A percentile compares a stretch with the other conserved stretches of the same genome.
phyloP scores from a whole-genome alignment of 1,139 yeast species.

The Taphrina flavorubra region DNA sequence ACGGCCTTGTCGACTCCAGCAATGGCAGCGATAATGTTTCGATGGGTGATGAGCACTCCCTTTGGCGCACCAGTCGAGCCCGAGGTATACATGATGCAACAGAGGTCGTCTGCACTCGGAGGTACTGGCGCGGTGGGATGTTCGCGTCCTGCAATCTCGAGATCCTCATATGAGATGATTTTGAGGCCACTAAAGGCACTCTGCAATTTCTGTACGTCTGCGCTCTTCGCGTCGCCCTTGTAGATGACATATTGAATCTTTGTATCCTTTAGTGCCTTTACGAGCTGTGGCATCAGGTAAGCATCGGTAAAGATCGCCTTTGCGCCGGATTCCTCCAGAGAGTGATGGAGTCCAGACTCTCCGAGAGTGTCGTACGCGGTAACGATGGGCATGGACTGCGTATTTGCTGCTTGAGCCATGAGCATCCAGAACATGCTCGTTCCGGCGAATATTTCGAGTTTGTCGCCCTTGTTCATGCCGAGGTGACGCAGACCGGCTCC shows the following conservation, averaged over 20 bases:
- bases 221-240: constrained; percentile 68
- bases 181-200: constrained; percentile 77
- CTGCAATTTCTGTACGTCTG: constrained; percentile 64
- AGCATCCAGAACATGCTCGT: constrained; percentile 47
- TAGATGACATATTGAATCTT: constrained; percentile 73
- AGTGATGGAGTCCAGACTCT: constrained; percentile 85
- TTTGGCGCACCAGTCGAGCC: constrained; percentile 98
- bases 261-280: constrained; percentile 73
- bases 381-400: constrained; percentile 80
- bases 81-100: constrained; percentile 97
- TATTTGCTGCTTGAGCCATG: constrained; percentile 42
- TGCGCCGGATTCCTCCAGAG: constrained; percentile 80
- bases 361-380: constrained; percentile 98
- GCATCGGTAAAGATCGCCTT: constrained; percentile 84
- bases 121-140: constrained; percentile 56
- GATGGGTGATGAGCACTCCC: constrained; percentile 87
- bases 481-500: constrained; percentile 77
- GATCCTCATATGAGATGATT: constrained; percentile 69
- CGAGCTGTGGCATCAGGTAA: constrained; percentile 66
- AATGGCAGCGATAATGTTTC: constrained; percentile 78
- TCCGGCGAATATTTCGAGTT: constrained; percentile 81
- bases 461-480: constrained; percentile 72
- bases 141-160: constrained; percentile 66
- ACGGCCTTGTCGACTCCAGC: constrained; percentile 80
- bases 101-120: constrained; percentile 74